Percentiles rank a stretch among this genome's conserved stretches.
Evolutionary conservation across 2,329 filamentous ascomycete genomes (phyloP).

Genomic region (Penicillium vulpinum): DNA sequence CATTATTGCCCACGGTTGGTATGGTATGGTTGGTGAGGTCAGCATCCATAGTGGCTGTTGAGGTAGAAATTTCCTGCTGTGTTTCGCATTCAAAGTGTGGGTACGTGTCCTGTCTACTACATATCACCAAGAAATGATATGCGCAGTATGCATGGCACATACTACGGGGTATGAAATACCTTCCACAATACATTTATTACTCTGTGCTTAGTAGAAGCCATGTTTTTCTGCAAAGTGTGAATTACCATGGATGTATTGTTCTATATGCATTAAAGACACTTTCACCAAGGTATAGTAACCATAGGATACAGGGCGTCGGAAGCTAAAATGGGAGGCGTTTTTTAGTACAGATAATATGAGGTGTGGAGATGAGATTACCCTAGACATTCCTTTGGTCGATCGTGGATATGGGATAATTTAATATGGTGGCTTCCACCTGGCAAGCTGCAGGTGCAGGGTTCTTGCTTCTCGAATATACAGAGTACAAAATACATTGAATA

Average conservation of each 20-base stretch:
- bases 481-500: not conserved
- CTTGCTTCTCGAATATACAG: not conserved
- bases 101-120: not conserved
- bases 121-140: not conserved
- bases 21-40: no score
- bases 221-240: not conserved
- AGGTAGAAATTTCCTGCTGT: not conserved
- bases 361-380: not conserved
- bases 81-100: not conserved
- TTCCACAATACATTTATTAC: not conserved
- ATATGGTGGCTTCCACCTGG: slow-evolving; percentile 3
- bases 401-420: not conserved
- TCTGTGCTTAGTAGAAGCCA: not conserved
- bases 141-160: not conserved
- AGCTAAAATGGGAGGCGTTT: not conserved
- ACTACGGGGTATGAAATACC: not conserved
- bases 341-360: not conserved
- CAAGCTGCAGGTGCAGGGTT: slow-evolving; percentile 3
- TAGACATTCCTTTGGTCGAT: not conserved
- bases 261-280: not conserved
- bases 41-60: not conserved
- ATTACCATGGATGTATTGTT: not conserved
- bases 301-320: not conserved
- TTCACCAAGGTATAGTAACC: no score
- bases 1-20: not conserved